Evolutionary conservation across 228 moss, liverwort and hornwort genomes (phyloP), one percentile per base, ranked within the genome.

Genomic region (Sphagnum magellanicum): DNA sequence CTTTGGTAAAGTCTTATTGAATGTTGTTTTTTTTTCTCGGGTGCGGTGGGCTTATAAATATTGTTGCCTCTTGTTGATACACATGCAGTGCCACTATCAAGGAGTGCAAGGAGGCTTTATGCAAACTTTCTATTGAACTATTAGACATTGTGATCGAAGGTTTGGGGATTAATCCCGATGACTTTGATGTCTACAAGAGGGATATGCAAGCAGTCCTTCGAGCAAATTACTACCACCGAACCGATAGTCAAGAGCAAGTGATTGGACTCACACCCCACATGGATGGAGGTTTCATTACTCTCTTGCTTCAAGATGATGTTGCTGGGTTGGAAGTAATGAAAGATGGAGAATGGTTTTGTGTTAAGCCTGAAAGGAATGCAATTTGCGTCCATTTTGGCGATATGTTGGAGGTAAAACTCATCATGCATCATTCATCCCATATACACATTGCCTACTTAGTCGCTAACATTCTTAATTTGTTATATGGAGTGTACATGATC

Each of bases 381-480:
- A 73, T 84, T 60, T 84, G 81, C 69, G 72, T 84, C 69, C 80
- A 84, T 69, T 80, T 81, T 4, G 84, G 73, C 32, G 78, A 84
- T 12, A 81, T 84, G 48, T 68, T 84, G 84, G 78, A 84, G 78
- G 76, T 80, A 13, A 13, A 32, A 32, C 32, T 32, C 32, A 32
- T 32, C 32, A 32, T 32, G 32, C 32, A 32, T 32, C 32, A 32
- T 32, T 32, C 32, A 32, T 32, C 32, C 32, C 32, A 32, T 32
- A 32, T 3, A 32, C 32, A 32, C 32, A 32, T 32, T 32, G 32
- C 3, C 32, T 32, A 32, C 32, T 32, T 32, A 32, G 3, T 32
- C 32, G 32, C 3, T 32, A 32, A 32, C 32, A 32, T 32, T 32
- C 32, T 32, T 3, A 32, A 32, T 32, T 32, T 32, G 32, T 32